A percentile compares a stretch with the other conserved stretches of the same genome.
phyloP scores from a whole-genome alignment of 371 early-diverging fungal genomes.

The Rhizomucor pusillus region DNA sequence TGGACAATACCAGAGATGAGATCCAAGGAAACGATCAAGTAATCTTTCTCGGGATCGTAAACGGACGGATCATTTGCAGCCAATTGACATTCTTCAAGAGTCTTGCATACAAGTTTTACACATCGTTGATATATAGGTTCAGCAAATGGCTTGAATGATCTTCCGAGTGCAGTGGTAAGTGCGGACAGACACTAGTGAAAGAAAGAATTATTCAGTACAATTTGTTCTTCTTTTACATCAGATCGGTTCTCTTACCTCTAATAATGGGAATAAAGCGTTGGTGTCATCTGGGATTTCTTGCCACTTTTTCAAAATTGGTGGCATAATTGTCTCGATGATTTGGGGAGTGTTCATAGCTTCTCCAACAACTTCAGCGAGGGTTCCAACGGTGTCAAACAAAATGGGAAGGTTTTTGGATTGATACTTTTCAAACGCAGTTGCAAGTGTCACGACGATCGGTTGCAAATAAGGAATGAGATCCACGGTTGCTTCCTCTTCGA shows the following conservation, averaged over 20 bases:
- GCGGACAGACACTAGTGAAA: conserved; percentile 75
- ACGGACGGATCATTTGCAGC: conserved; percentile 57
- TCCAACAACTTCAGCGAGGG: conserved; percentile 88
- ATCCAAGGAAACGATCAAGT: conserved; percentile 93
- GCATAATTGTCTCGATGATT: conserved; percentile 78
- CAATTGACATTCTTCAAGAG: conserved; percentile 66
- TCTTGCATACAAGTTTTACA: conserved; percentile 74
- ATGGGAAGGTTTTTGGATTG: conserved; percentile 86
- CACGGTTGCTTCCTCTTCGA: conserved; percentile 82
- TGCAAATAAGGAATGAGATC: conserved; percentile 79
- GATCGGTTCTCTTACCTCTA: conserved; percentile 63
- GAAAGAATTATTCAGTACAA: conserved; percentile 1
- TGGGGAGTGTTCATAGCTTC: conserved; percentile 69
- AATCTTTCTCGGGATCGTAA: conserved; percentile 87
- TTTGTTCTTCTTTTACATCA: neutral
- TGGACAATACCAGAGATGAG: conserved; percentile 90
- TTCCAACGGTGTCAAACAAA: conserved; percentile 91
- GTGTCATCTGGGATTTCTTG: conserved; percentile 72
- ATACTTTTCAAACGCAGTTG: conserved; percentile 79
- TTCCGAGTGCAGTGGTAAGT: conserved; percentile 82
- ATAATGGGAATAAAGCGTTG: conserved; percentile 83
- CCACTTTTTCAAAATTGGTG: conserved; percentile 84
- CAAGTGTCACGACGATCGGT: conserved; percentile 72
- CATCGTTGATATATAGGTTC: conserved; percentile 85
- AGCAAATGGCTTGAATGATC: conserved; percentile 81